These are phyloP conservation scores for Blastobotrys capitulatus DNA, from an alignment of 1,139 yeast genomes.

Conservation along the genomic window DNA sequence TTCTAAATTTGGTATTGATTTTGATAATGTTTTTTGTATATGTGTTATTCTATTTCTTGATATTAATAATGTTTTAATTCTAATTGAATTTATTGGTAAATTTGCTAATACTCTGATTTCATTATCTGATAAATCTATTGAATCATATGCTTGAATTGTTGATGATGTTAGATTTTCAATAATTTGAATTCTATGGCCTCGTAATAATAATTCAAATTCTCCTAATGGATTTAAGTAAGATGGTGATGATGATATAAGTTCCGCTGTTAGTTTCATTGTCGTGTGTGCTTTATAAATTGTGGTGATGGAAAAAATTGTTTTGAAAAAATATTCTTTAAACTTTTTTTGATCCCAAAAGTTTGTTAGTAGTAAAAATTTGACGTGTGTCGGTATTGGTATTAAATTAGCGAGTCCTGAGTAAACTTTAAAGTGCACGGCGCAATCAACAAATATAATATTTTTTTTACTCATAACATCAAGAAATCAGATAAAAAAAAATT, in stretches of 20 bases:
- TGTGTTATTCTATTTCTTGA: slow-evolving; percentile 51
- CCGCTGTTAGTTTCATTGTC: slow-evolving; percentile 50
- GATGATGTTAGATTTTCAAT: slow-evolving; percentile 42
- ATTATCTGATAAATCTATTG: slow-evolving; percentile 65
- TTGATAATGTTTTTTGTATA: slow-evolving; percentile 35
- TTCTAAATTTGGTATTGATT: slow-evolving; percentile 41
- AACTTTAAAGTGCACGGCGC: too few species aligned
- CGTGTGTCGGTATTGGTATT: too few species aligned
- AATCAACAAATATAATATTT: too few species aligned
- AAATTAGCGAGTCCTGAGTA: too few species aligned
- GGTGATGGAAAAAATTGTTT: too few species aligned
- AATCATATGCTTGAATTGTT: slow-evolving; percentile 40
- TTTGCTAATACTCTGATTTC: slow-evolving; percentile 49
- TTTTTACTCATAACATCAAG: too few species aligned
- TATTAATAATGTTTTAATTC: slow-evolving; percentile 48
- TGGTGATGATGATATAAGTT: slow-evolving; percentile 45
- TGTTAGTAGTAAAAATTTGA: too few species aligned
- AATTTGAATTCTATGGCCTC: slow-evolving; percentile 38
- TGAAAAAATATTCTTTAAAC: too few species aligned
- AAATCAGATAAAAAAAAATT: neutral
- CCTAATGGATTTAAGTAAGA: slow-evolving; percentile 43
- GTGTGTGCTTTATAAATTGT: too few species aligned
- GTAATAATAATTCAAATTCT: slow-evolving; percentile 41
- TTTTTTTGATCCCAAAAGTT: too few species aligned
- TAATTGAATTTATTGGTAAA: slow-evolving; percentile 41